phyloP scores from a whole-genome alignment of 1,284 basidiomycete genomes.

The Phellopilus nigrolimitatus region DNA sequence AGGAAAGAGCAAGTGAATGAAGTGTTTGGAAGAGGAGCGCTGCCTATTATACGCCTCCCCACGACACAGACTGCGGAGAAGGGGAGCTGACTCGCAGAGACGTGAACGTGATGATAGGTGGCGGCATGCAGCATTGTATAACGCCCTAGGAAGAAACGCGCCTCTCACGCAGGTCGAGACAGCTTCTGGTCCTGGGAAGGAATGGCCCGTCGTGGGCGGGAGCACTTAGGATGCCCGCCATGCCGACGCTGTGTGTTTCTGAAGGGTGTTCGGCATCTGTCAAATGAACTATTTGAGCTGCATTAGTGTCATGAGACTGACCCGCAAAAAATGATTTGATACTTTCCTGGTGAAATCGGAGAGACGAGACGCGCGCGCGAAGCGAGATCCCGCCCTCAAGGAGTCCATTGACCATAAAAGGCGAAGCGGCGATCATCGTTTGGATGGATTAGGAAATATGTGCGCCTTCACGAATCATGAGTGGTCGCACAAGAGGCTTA shows the following conservation, averaged over 20 bases:
- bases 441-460: too few relatives aligned
- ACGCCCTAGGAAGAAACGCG: slow-evolving; percentile 6
- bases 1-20: slow-evolving; percentile 7
- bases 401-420: too few relatives aligned
- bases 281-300: background rate
- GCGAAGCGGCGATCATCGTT: too few relatives aligned
- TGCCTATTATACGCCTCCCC: slow-evolving; percentile 12
- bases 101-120: slow-evolving; percentile 8
- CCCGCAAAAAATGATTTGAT: background rate
- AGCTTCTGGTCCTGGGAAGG: slow-evolving; percentile 13
- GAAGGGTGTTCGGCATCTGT: slow-evolving; percentile 4
- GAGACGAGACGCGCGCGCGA: background rate
- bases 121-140: background rate
- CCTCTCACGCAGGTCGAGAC: slow-evolving; percentile 14
- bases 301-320: background rate
- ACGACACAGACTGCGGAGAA: slow-evolving; percentile 14
- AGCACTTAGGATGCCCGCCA: background rate
- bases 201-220: slow-evolving; percentile 13
- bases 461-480: too few relatives aligned
- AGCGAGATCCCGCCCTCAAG: background rate
- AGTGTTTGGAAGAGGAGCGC: background rate
- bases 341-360: background rate
- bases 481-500: too few relatives aligned
- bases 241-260: slow-evolving; percentile 13
- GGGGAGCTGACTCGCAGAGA: background rate